Percentiles rank a stretch among this genome's conserved stretches.
Conservation (phyloP, 2,329 filamentous ascomycete genomes). For the Exserohilum rostratum region DNA sequence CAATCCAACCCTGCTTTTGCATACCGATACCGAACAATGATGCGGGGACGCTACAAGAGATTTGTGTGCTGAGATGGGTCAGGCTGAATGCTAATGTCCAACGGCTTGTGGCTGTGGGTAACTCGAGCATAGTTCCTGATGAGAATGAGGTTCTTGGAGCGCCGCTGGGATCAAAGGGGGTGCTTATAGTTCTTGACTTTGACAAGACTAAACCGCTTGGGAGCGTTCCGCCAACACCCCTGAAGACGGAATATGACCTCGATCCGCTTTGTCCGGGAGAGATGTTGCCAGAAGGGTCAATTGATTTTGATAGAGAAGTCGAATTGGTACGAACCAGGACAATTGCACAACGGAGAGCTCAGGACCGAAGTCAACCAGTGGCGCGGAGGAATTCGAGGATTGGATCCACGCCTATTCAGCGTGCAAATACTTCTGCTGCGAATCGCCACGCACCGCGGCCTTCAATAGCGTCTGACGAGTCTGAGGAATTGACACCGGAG, state of each 20-base stretch:
- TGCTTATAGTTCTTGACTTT: conserved; percentile 49
- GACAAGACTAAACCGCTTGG: conserved; percentile 37
- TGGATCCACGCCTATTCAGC: conserved; percentile 31
- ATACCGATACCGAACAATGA: conserved; percentile 44
- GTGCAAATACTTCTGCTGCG: conserved; percentile 37
- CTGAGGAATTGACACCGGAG: conserved; percentile 41
- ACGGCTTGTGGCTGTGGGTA: conserved; percentile 48
- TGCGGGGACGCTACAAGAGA: conserved; percentile 43
- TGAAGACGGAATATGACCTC: conserved; percentile 45
- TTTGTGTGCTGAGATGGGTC: conserved; percentile 47
- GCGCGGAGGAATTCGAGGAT: conserved; percentile 37
- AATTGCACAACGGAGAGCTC: conserved; percentile 44
- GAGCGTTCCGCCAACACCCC: conserved; percentile 28
- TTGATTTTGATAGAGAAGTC: conserved; percentile 51
- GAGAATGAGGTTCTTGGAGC: conserved; percentile 34
- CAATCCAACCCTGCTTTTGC: conserved; percentile 47
- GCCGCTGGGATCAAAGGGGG: conserved; percentile 43
- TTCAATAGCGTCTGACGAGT: conserved; percentile 33
- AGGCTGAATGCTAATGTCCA: conserved; percentile 36
- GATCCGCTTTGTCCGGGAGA: conserved; percentile 48
- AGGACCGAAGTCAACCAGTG: conserved; percentile 27
- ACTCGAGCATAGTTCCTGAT: conserved; percentile 34
- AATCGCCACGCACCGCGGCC: conserved; percentile 27
- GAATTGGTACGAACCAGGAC: conserved; percentile 49
- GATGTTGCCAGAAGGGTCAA: conserved; percentile 46